Evolutionary conservation across 306 rosid species (phyloP).

Genomic region (Fagus crenata): DNA sequence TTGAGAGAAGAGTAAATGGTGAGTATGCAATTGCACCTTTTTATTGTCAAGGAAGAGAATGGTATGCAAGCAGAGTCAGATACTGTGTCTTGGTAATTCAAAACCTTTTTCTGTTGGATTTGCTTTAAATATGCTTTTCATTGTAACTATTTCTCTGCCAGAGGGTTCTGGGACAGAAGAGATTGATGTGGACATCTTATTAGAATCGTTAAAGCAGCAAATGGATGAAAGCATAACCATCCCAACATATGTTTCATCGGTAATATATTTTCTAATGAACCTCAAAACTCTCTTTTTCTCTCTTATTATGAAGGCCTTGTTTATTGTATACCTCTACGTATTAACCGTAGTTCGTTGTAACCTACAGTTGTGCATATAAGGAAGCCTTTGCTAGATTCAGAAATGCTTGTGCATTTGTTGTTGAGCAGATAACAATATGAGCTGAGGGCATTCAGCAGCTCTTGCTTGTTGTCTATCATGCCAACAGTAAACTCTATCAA

Average conservation of each 20-base stretch:
- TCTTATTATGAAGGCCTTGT: not conserved
- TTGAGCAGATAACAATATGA: not conserved
- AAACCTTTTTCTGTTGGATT: conserved; percentile 25
- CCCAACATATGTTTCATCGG: conserved; percentile 67
- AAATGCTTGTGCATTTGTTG: conserved; percentile 1
- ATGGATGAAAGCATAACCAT: conserved; percentile 40
- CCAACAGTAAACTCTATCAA: not conserved
- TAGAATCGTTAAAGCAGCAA: conserved; percentile 51
- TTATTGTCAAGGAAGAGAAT: conserved; percentile 11
- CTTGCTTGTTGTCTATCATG: not conserved
- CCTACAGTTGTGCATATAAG: not conserved
- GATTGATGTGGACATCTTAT: conserved; percentile 54
- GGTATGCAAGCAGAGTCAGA: conserved; percentile 6
- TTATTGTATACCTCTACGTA: not conserved
- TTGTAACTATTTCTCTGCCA: conserved; percentile 42
- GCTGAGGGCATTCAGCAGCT: not conserved
- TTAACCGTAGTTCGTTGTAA: not conserved
- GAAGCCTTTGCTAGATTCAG: not conserved
- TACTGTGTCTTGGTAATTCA: conserved; percentile 23
- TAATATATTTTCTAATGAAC: conserved; percentile 35
- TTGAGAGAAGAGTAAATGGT: conserved; percentile 70
- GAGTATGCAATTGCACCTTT: conserved; percentile 18
- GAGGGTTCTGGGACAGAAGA: conserved; percentile 54
- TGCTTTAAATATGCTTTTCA: conserved; percentile 29
- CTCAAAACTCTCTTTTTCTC: not conserved